Conservation (phyloP, 1,284 basidiomycete genomes). For the Leccinum cinnamomeum region DNA sequence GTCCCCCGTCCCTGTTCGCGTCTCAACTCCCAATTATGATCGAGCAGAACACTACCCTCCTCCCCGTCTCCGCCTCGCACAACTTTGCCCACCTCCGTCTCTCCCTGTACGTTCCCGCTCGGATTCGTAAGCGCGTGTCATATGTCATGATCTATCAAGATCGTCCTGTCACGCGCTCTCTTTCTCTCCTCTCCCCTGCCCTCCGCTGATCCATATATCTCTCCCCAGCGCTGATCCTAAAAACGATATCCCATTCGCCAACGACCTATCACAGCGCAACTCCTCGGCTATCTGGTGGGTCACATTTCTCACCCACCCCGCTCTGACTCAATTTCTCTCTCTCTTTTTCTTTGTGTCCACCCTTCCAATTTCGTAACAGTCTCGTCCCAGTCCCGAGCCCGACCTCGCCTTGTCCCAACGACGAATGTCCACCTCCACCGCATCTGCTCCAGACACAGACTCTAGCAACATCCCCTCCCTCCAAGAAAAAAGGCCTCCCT, state of each 20-base stretch:
- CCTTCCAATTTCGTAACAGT: slow-evolving; percentile 18
- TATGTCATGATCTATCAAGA: slow-evolving; percentile 32
- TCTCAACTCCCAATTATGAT: slow-evolving; percentile 37
- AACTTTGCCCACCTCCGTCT: slow-evolving; percentile 64
- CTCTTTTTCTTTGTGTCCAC: slow-evolving; percentile 3
- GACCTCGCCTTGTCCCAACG: slow-evolving; percentile 52
- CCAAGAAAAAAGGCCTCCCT: slow-evolving; percentile 52
- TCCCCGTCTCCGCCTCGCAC: slow-evolving; percentile 51
- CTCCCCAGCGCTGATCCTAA: slow-evolving; percentile 40
- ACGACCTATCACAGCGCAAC: slow-evolving; percentile 48
- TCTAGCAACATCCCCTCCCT: slow-evolving; percentile 52
- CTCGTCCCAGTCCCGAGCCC: slow-evolving; percentile 35
- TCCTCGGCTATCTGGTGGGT: slow-evolving; percentile 52
- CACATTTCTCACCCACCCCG: slow-evolving; percentile 10
- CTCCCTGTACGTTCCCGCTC: slow-evolving; percentile 47
- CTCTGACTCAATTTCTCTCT: too few relatives aligned
- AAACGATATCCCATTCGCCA: slow-evolving; percentile 38
- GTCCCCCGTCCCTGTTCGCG: slow-evolving; percentile 1
- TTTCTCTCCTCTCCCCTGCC: neutral
- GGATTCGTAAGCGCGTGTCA: slow-evolving; percentile 26
- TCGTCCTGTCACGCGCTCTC: slow-evolving; percentile 25
- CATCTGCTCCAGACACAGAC: slow-evolving; percentile 62
- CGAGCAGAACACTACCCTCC: slow-evolving; percentile 39
- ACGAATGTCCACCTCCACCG: slow-evolving; percentile 62
- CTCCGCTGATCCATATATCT: slow-evolving; percentile 16